Percentiles rank a stretch among this genome's conserved stretches.
Conservation (phyloP, 352 stramenopile species). For the Phytophthora pini region DNA sequence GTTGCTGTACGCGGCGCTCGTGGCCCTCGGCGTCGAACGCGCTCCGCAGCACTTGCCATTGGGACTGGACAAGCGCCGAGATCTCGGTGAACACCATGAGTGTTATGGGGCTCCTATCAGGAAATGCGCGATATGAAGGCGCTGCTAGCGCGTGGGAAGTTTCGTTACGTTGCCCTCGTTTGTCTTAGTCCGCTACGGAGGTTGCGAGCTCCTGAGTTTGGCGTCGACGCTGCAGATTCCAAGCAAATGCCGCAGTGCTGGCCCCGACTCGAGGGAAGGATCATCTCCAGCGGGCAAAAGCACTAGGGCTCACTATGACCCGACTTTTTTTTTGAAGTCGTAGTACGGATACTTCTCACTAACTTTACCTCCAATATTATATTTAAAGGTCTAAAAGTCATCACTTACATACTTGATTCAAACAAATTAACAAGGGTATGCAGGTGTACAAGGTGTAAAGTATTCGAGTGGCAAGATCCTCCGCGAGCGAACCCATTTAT, state of each 20-base stretch:
- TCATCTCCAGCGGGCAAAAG: constrained; percentile 23
- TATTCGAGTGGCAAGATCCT: not conserved
- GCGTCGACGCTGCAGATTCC: constrained; percentile 35
- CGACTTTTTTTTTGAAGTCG: constrained; percentile 26
- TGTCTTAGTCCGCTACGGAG: constrained; percentile 20
- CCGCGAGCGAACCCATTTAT: constrained; percentile 24
- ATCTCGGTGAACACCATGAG: constrained; percentile 51
- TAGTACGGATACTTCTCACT: constrained; percentile 6
- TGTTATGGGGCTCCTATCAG: constrained; percentile 5
- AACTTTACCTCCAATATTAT: constrained; percentile 2
- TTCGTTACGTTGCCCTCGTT: constrained; percentile 18
- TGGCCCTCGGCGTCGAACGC: constrained; percentile 30
- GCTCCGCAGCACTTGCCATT: constrained; percentile 40
- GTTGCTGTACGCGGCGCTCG: constrained; percentile 32
- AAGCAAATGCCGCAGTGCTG: constrained; percentile 26
- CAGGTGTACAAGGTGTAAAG: not conserved
- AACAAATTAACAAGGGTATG: not conserved
- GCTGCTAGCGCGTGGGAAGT: constrained; percentile 9
- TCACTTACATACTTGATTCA: not conserved
- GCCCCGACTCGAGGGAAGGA: constrained; percentile 6
- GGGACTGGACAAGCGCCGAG: constrained; percentile 39
- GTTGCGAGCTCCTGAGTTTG: not conserved
- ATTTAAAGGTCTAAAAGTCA: too few species aligned
- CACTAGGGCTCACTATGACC: not conserved
- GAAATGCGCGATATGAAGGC: constrained; percentile 16